Percentiles rank a stretch among this genome's conserved stretches.
These are phyloP conservation scores for Leccinum fibrillosum DNA, from an alignment of 768 basidiomycete genomes.

Conservation along the genomic window DNA sequence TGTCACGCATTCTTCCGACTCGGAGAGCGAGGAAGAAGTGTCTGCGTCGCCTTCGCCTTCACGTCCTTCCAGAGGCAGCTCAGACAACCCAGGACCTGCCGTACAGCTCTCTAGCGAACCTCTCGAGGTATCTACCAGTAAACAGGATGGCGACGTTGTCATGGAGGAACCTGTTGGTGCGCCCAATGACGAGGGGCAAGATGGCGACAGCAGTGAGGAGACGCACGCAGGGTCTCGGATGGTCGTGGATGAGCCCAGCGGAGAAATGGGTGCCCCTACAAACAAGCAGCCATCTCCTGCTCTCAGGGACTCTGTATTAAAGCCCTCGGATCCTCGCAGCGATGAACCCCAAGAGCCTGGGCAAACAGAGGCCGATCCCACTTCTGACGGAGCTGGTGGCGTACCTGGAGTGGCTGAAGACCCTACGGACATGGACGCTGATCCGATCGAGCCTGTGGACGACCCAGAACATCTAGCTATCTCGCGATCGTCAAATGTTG, in stretches of 20 bases:
- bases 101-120: slow-evolving; percentile 15
- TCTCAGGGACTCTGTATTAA: not conserved
- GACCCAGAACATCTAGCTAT: slow-evolving; percentile 24
- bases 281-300: not conserved
- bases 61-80: slow-evolving; percentile 29
- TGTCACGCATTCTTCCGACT: slow-evolving; percentile 30
- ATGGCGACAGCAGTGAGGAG: slow-evolving; percentile 14
- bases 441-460: slow-evolving; percentile 47
- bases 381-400: not conserved
- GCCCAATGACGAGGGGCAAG: not conserved
- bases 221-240: slow-evolving; percentile 21
- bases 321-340: not conserved
- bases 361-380: slow-evolving; percentile 19
- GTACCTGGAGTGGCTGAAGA: not conserved
- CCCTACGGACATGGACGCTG: slow-evolving; percentile 13
- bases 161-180: slow-evolving; percentile 7
- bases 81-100: slow-evolving; percentile 29
- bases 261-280: slow-evolving; percentile 1
- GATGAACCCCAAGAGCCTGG: not conserved
- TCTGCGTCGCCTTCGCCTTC: slow-evolving; percentile 15
- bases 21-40: slow-evolving; percentile 34
- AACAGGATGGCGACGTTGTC: slow-evolving; percentile 1
- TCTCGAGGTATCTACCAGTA: not conserved
- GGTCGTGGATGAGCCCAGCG: slow-evolving; percentile 7
- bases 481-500: slow-evolving; percentile 14